Conservation (phyloP, 1,284 basidiomycete species). For the Psilocybe mexicana region DNA sequence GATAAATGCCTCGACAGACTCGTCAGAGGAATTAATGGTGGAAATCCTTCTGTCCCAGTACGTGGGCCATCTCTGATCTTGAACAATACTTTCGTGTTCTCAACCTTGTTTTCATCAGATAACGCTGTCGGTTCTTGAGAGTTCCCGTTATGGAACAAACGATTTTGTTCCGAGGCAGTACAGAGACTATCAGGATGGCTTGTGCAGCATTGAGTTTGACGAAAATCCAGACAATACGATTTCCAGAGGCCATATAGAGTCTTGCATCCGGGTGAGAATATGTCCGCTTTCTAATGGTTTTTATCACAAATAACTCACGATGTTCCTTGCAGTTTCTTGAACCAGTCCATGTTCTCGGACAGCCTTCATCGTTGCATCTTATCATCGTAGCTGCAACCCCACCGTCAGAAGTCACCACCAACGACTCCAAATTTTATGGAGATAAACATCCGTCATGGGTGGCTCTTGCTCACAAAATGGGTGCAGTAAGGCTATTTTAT, state of each 20-base stretch:
- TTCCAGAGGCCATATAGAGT: conserved; percentile 41
- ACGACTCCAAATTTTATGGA: conserved; percentile 6
- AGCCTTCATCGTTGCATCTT: conserved; percentile 49
- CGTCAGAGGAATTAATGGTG: conserved; percentile 20
- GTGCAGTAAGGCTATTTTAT: conserved; percentile 40
- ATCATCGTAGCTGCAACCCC: conserved; percentile 55
- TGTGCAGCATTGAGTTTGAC: conserved; percentile 46
- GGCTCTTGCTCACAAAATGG: conserved; percentile 43
- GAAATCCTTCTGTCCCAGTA: conserved; percentile 30
- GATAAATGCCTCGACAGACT: conserved; percentile 47
- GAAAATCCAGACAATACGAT: conserved; percentile 44
- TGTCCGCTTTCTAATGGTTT: background rate
- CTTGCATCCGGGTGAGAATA: conserved; percentile 44
- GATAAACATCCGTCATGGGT: conserved; percentile 36
- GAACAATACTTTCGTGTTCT: background rate
- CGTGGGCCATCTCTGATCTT: conserved; percentile 11
- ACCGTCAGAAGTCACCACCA: conserved; percentile 34
- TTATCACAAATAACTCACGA: background rate
- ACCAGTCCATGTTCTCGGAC: conserved; percentile 33
- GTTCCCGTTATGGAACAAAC: conserved; percentile 29
- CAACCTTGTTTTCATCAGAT: conserved; percentile 16
- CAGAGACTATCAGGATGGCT: conserved; percentile 30
- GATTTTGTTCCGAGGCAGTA: conserved; percentile 36
- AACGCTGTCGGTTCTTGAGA: conserved; percentile 33
- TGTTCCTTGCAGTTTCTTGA: conserved; percentile 37